Base-by-base conservation (phyloP, 805 yeast genomes). In the Lipomyces yamanashiensis region DNA sequence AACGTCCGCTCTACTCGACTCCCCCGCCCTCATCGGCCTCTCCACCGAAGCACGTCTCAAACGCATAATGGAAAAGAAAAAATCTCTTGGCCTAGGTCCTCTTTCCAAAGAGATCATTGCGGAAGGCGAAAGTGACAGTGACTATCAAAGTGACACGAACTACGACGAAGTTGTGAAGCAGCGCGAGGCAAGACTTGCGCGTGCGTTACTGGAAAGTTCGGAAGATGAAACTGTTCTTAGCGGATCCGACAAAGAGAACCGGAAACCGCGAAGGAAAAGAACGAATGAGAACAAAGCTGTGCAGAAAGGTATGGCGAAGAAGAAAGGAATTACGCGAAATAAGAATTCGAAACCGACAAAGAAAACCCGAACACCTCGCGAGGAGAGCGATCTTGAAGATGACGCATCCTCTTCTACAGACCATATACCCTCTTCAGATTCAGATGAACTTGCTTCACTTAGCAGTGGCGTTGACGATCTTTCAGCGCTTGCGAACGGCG, bases 41-140 rank as follows among this genome's bases (percentile, higher is more conserved):
- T 8, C 40, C 45, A 13, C 34, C 12, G 55, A 39, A n/a, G 39
- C 55, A 36, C 55, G 55, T 36, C 28, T 21, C 3, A 52, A 52
- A 34, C 55, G 55, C 33, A 52, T 52, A 8, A 21, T 52, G 33
- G 55, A 52, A 10, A 37, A 17, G 17, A 40, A 45, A 15, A 53
- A 53, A 28, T n/a, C 43, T 7, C 12, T 53, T 4, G 21, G 19
- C 21, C 33, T 40, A n/a, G 59, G 59, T n/a, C 43, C 59, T 4
- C 34, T 40, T 3, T 57, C 61, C 6, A 57, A 57, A 48, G 61
- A 57, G 49, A 34, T 37, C 19, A 57, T 53, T 33, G 55, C 48
- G 12, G 41, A 45, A 39, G 58, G 59, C 28, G 63, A 59, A 39
- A 48, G 59, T 51, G 59, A 59, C 23, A 54, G 54, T 44, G 59